Evolutionary conservation across 2,329 filamentous ascomycete genomes (phyloP).

Genomic region (Aspergillus japonicus): DNA sequence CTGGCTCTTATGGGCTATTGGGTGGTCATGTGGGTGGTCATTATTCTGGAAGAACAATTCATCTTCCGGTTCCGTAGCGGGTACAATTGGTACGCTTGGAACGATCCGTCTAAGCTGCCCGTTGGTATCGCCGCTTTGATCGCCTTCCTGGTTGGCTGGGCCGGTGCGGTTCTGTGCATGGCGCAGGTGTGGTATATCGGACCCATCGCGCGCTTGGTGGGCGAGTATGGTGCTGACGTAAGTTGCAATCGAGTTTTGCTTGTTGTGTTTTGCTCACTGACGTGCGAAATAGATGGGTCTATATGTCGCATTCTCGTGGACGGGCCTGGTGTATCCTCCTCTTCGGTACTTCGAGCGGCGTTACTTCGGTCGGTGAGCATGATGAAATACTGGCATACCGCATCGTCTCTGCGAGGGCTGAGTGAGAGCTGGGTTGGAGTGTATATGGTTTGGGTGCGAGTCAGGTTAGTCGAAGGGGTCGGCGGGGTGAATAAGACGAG

Average conservation of each 20-base stretch:
- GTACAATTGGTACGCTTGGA: constrained; percentile 64
- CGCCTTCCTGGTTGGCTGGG: constrained; percentile 65
- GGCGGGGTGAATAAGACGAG: background rate
- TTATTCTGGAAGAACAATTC: constrained; percentile 58
- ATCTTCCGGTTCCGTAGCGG: constrained; percentile 56
- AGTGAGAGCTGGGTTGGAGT: background rate
- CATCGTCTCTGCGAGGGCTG: background rate
- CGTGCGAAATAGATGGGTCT: constrained; percentile 50
- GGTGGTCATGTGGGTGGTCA: constrained; percentile 64
- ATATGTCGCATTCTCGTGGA: constrained; percentile 61
- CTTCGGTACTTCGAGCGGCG: constrained; percentile 54
- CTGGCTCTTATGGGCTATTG: constrained; percentile 70
- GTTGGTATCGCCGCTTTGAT: constrained; percentile 61
- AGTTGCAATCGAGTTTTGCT: constrained; percentile 25
- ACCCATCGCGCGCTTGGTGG: constrained; percentile 58
- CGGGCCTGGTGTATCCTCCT: constrained; percentile 56
- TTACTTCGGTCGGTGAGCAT: constrained; percentile 46
- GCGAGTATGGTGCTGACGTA: constrained; percentile 58
- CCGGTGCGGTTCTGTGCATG: constrained; percentile 65
- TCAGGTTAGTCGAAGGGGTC: background rate
- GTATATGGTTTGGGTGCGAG: no score
- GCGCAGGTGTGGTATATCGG: constrained; percentile 69
- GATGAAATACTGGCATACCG: background rate
- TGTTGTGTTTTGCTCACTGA: background rate
- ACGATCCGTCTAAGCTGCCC: constrained; percentile 58